Percentiles rank a stretch among this genome's conserved stretches.
These are phyloP conservation scores for Boletellus sp. DNA, from an alignment of 1,284 basidiomycete genomes.

Conservation along the genomic window DNA sequence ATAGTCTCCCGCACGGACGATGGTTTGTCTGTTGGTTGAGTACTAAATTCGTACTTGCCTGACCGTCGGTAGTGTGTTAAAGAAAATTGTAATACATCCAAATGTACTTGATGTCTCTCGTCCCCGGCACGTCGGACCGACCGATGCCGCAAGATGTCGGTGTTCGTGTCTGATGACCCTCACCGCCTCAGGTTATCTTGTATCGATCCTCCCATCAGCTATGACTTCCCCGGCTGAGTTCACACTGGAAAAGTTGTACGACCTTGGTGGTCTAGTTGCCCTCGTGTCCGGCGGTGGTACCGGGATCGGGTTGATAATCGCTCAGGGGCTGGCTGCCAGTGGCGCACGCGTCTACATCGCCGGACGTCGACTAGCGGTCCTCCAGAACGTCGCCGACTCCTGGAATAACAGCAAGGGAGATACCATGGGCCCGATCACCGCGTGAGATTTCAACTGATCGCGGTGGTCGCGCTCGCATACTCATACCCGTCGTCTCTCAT, in stretches of 20 bases:
- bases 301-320: conserved; percentile 76
- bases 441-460: conserved; percentile 43
- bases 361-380: conserved; percentile 60
- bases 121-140: not conserved
- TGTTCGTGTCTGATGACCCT: no score
- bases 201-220: not conserved
- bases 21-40: conserved; percentile 6
- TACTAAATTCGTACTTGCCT: conserved; percentile 2
- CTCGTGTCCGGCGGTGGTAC: conserved; percentile 80
- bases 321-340: conserved; percentile 69
- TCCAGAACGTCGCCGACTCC: conserved; percentile 50
- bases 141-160: not conserved
- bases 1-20: conserved; percentile 1
- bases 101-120: conserved; percentile 6
- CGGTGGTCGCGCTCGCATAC: not conserved
- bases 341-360: conserved; percentile 83
- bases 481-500: not conserved
- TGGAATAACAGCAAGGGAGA: conserved; percentile 42
- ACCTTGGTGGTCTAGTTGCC: conserved; percentile 60
- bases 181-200: not conserved
- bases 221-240: conserved; percentile 28
- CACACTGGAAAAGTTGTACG: conserved; percentile 45
- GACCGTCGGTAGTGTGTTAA: conserved; percentile 1
- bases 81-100: not conserved
- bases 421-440: conserved; percentile 47